Evolutionary conservation across 2,329 filamentous ascomycete species (phyloP).

Genomic region (Aspergillus pseudoterreus): DNA sequence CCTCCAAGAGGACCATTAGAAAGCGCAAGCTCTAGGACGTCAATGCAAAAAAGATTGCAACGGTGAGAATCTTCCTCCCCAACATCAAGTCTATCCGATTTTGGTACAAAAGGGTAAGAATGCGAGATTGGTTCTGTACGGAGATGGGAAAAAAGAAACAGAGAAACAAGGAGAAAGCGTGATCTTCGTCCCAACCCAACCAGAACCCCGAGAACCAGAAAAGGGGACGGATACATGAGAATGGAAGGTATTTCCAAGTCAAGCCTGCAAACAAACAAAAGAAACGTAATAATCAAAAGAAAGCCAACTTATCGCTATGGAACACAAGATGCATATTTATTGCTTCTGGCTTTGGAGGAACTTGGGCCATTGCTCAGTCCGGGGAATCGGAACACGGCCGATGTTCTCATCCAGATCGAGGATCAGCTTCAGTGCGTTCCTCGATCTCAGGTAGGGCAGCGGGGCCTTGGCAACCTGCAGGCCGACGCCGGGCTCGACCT

Average conservation of each 20-base stretch:
- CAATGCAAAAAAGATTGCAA: conserved; percentile 6
- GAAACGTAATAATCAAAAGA: conserved; percentile 7
- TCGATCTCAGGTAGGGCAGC: conserved; percentile 66
- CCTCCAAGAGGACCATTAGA: neutral
- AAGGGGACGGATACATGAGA: conserved; percentile 16
- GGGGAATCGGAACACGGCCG: conserved; percentile 64
- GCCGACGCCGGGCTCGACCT: conserved; percentile 61
- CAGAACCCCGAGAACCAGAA: conserved; percentile 9
- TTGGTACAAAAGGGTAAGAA: conserved; percentile 19
- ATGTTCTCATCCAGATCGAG: conserved; percentile 93
- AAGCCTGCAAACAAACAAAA: conserved; percentile 10
- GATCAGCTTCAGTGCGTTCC: conserved; percentile 93
- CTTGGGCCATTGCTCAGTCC: conserved; percentile 38
- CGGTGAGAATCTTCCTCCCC: conserved; percentile 4
- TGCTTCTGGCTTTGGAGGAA: conserved; percentile 29
- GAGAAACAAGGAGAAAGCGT: neutral
- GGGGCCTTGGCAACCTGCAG: conserved; percentile 62
- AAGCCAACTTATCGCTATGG: conserved; percentile 22
- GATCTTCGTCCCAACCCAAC: conserved; percentile 7
- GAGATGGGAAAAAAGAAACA: conserved; percentile 4
- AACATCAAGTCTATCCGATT: conserved; percentile 17
- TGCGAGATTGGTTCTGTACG: conserved; percentile 9
- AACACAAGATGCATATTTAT: conserved; percentile 21
- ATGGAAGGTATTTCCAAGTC: conserved; percentile 18
- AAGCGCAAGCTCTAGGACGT: conserved; percentile 6